Base-by-base conservation (phyloP, 495 filamentous ascomycete species). In the Tetracladium marchalianum region DNA sequence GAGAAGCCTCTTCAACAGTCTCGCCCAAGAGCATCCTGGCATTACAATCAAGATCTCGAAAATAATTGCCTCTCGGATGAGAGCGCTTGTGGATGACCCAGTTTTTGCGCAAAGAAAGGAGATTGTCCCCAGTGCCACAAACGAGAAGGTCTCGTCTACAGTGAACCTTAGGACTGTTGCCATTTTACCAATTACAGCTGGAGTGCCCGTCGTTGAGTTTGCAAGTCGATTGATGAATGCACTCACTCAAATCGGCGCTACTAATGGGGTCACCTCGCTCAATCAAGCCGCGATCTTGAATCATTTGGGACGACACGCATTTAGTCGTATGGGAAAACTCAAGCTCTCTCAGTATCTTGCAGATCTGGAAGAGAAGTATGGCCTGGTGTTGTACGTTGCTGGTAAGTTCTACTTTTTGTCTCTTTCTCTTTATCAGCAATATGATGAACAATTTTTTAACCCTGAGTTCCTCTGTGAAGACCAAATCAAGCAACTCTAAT, bases 11-110 rank as follows among this genome's bases (percentile, higher is more conserved):
- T 98, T 98, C 73, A 98, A 98, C 65, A 97, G 90, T 59, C 75
- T 98, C 5, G 92, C 93, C 0, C 81, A 90, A 56, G 93, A 97
- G 61, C 93, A 98, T 59, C 90, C 93, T 6, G 93, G 89, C 13
- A 96, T 98, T 60, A 97, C 92, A 0, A 97, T 98, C 51, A 94
- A 96, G 64, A 94, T 98, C 11, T 97, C 93, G 3, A 98, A 96
- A 64, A 89, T 98, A 50, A 96, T 98, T 57, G 92, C 92, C 0
- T 86, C 90, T 34, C 78, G 93, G 9, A 98, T 97, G 92, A 75
- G 90, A 46, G 76, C 87, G 22, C 56, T 96, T 51, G 76, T 95
- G 5, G 88, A 97, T 51, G 83, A 83, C 56, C 84, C 83, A 16
- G 53, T 84, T n/a, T 71, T 75, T 24, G 86, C 82, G 55, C 80